Evolutionary conservation across 257 asterid genomes (phyloP), one percentile per base, ranked within the genome.

Genomic region (Ophiorrhiza pumila): DNA sequence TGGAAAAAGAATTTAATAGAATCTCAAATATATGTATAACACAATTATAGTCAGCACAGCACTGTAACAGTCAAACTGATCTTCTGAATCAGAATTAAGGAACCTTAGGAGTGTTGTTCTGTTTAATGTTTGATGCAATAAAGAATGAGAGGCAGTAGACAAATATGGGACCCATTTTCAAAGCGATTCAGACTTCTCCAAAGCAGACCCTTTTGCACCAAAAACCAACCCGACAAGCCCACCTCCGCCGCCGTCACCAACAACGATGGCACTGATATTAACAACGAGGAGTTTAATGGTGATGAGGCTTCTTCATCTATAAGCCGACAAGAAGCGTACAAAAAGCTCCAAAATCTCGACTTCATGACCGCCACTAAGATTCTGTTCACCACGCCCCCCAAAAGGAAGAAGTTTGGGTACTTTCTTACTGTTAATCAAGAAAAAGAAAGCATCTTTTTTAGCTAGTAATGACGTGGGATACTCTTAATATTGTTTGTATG

Each of bases 381-480:
- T 71, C 85, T 91, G 32, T 91, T 91, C 75, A 65, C 86, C 7
- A 81, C 80, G 2, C 80, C 93, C 34, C 83, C 93, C 13, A 84
- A 80, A 71, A 80, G 84, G 85, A 89, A 87, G 90, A 79, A 88
- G 68, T 93, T 91, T 69, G 97, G 98, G 98, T 90, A 64, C 56
- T 65, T 42, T 53, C 20, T 34, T 22, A 14, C 50, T 71, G 20
- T 43, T 47, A 29, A 34, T 17, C 10, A 25, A 9, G 49, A 5
- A n/a, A n/a, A 46, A 32, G 61, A 6, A 14, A 14, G 23, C 55
- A 5, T 39, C 25, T 15, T 39, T 25, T 15, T n/a, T 11, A 29
- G 59, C 37, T 47, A 6, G 42, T 37, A 37, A 37, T 37, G 9
- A 47, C 42, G 2, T 80, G 31, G 74, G 59, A 64, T 47, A 25